Base-by-base conservation (phyloP, 2,329 filamentous ascomycete species). In the Neopestalotiopsis rosae region DNA sequence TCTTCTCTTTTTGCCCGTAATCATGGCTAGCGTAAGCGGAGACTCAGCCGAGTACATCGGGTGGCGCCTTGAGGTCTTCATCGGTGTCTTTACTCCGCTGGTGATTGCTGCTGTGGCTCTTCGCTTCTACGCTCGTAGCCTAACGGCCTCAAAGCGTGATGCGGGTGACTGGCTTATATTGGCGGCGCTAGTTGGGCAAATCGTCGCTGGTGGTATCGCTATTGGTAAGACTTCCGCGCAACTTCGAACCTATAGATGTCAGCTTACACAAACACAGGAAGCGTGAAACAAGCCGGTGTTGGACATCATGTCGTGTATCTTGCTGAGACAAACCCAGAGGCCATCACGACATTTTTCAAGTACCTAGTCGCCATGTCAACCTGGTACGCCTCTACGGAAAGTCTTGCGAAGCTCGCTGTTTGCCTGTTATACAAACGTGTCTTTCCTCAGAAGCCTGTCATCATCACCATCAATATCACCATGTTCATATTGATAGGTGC, bases 321-420 rank as follows among this genome's bases (percentile, higher is more conserved):
- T 5, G 42, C 57, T 12, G 49, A 69, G 14, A 71, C 67, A 5
- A 40, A 70, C 5, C 72, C 73, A 1, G 68, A 52, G 24, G 45
- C 34, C 5, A 30, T 72, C 45, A 68, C 67, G 2, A 12, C 62
- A 1, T 72, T 73, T 28, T 70, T 71, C 28, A 74, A 76, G 61
- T 75, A 74, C 40, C 61, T 72, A 1, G 40, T 74, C 2, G 70
- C 68, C 1, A 67, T 72, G 2, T 73, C 73, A 1, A 28, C 64
- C 0, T 76, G 73, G 73, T 75, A 75, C 42, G 58, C 38, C 5
- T 56, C 61, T 1, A 74, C 72, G 1, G 65, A 68, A 2, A 61
- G 68, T 6, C 57, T 74, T 10, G 40, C 72, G 2, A 74, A 74
- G 65, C 40, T 76, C 5, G 69, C 73, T 2, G 70, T 76, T 3